Evolutionary conservation across 2,329 filamentous ascomycete species (phyloP), one percentile per base, ranked within the genome.

Genomic region (Aspergillus aculeatus): DNA sequence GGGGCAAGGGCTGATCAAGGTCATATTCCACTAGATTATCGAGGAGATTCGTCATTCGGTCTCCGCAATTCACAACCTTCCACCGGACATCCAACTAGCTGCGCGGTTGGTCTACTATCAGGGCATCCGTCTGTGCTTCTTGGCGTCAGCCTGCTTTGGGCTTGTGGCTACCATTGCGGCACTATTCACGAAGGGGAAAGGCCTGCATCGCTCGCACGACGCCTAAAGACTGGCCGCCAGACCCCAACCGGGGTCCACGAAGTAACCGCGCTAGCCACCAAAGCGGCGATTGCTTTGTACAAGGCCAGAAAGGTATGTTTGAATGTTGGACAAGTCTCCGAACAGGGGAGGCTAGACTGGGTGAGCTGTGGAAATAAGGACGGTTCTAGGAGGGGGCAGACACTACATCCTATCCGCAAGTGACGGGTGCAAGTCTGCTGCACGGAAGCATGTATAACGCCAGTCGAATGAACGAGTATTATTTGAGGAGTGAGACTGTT

Each of bases 21-120:
- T 11, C 56, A 57, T 12, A 29, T 50, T 59, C 24, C 52, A 38
- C 10, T 69, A 88, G 85, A 73, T 88, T 35, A 84, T 89, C 50
- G 80, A 87, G 29, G 79, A 84, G 57, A 86, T 89, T 56, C 78
- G 85, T 11, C 86, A 88, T 64, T 87, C 85, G 0, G 81, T 87
- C 3, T 80, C 82, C 2, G 81, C 81, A 2, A 78, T 88, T 12
- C 76, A 77, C n/a, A 71, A 78, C 10, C 77, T 88, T 0, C 84
- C 84, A 1, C 80, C 80, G 0, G 83, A 86, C 10, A 70, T 86
- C 19, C 84, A 87, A 64, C 78, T 83, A 23, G 79, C 80, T 26
- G 85, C 83, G 2, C 78, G 84, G 3, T 69, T 82, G 14, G 84
- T 87, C 0, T 88, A 88, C 64, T 87, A 87, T 56, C 79, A 83